Conservation (phyloP, 2,329 filamentous ascomycete genomes). For the Clonostachys rosea region DNA sequence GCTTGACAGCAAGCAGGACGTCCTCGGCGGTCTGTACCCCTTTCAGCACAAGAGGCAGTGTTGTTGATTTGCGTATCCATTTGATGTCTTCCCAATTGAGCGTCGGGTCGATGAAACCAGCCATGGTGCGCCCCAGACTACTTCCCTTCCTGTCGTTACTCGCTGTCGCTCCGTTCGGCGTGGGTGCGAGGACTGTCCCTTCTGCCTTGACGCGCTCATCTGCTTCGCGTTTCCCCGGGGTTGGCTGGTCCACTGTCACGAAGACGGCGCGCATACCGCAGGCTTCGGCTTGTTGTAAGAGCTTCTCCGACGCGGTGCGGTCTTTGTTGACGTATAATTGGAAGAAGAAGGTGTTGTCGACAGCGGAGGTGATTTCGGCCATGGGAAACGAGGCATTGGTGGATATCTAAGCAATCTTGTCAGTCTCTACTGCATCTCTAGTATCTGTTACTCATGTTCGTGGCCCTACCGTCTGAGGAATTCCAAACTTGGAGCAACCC, state of each 20-base stretch:
- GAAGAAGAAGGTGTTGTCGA: constrained; percentile 38
- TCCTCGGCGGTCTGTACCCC: constrained; percentile 20
- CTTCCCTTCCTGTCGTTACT: constrained; percentile 50
- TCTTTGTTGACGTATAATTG: constrained; percentile 60
- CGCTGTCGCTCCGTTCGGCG: constrained; percentile 42
- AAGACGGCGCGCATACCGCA: constrained; percentile 48
- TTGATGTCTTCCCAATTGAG: constrained; percentile 58
- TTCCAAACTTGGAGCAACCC: constrained; percentile 24
- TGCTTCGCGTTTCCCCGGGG: constrained; percentile 49
- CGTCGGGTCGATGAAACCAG: constrained; percentile 51
- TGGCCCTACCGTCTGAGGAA: neutral
- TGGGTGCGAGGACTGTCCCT: constrained; percentile 32
- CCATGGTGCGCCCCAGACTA: constrained; percentile 50
- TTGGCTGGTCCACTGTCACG: constrained; percentile 53
- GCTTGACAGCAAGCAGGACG: constrained; percentile 39
- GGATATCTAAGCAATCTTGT: constrained; percentile 47
- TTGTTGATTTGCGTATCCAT: constrained; percentile 49
- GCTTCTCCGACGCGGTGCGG: constrained; percentile 39
- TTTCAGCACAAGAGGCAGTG: constrained; percentile 29
- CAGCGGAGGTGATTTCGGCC: constrained; percentile 37
- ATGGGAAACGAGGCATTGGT: constrained; percentile 56
- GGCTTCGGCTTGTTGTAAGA: constrained; percentile 39
- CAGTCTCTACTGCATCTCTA: constrained; percentile 30
- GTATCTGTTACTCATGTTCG: constrained; percentile 16
- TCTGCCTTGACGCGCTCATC: constrained; percentile 41